Base-by-base conservation (phyloP, 345 rosid species). In the Euphorbia lathyris region DNA sequence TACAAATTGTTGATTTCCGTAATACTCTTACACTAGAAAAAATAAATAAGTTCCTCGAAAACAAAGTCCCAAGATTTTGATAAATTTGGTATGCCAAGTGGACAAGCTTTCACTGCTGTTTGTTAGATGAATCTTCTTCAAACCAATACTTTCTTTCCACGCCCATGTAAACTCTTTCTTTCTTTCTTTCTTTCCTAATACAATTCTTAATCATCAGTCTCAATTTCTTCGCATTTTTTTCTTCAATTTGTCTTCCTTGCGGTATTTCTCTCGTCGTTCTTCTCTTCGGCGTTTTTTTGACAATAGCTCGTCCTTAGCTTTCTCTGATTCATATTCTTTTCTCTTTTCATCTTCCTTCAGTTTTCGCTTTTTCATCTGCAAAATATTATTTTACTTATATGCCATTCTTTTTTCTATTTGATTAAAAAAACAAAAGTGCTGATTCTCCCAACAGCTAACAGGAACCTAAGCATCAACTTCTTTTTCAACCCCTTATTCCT, bases 211-310 rank as follows among this genome's bases (percentile, higher is more conserved):
- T 80, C 80, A 82, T 51, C 40, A 68, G 26, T 76, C 79, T 11
- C 69, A 47, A 19, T 72, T 66, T 55, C 82, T 79, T 48, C 84
- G 72, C 2, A 38, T 70, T 79, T 77, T 88, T 85, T 94, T 91
- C 81, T 77, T 84, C 38, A 63, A 27, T 71, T 90, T 90, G 53
- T 92, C 98, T 74, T 90, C 83, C 59, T 17, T 80, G 26, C 97
- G 73, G 67, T 87, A 90, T 68, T 91, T 86, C 70, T 86, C 97
- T 68, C 88, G 86, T 47, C 89, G 75, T 78, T 88, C 92, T 74
- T 88, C 97, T 76, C 98, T 88, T 52, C 59, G 83, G 30, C 97
- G 94, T 79, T 95, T 95, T 77, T 78, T 86, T 0, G 70, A 77
- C 69, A 81, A 27, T 76, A 76, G 76, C 56, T 88, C 98, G 0